Evolutionary conservation across 78 protist genomes (phyloP), one percentile per base, ranked within the genome.

Genomic region (Guillardia theta): DNA sequence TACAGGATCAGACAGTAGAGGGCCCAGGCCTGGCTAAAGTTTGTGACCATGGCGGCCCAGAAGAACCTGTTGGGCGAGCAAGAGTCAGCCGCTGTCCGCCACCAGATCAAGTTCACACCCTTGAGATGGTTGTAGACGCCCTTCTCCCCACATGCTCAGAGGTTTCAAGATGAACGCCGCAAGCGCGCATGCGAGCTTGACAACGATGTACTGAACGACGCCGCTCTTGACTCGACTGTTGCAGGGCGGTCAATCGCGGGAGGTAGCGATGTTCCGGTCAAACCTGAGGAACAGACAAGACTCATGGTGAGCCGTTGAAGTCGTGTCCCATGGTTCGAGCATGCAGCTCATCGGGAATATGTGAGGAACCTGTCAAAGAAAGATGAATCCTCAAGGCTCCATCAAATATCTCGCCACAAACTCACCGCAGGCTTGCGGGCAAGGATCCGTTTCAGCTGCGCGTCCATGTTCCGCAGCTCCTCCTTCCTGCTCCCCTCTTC

Each of bases 11-110:
- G 90, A 30, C 90, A 78, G 90, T 78, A 78, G 90, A 78, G 10
- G 90, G 90, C 90, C 90, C 90, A 78, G 6, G 43, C 45, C 48
- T 78, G 90, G 8, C 90, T 78, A 50, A 37, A 43, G 90, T 78
- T 78, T 27, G 48, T 78, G 43, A 78, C 6, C 50, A 78, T 78
- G 6, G 9, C 48, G 21, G 90, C 41, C 83, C 41, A 70, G 83
- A 70, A 70, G 22, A 18, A 70, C 83, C 83, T 70, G 83, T 43
- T 3, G 4, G 83, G 33, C 15, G 33, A 18, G 41, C n/a, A 43
- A 3, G 41, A 33, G 83, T 1, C 36, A 70, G 83, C n/a, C n/a
- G n/a, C n/a, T n/a, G n/a, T n/a, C n/a, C n/a, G n/a, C n/a, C n/a
- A n/a, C n/a, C n/a, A n/a, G n/a, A n/a, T n/a, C n/a, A n/a, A n/a